Percentiles rank a stretch among this genome's conserved stretches.
These are phyloP conservation scores for Cardamine resedifolia DNA, from an alignment of 345 rosid species.

Conservation along the genomic window DNA sequence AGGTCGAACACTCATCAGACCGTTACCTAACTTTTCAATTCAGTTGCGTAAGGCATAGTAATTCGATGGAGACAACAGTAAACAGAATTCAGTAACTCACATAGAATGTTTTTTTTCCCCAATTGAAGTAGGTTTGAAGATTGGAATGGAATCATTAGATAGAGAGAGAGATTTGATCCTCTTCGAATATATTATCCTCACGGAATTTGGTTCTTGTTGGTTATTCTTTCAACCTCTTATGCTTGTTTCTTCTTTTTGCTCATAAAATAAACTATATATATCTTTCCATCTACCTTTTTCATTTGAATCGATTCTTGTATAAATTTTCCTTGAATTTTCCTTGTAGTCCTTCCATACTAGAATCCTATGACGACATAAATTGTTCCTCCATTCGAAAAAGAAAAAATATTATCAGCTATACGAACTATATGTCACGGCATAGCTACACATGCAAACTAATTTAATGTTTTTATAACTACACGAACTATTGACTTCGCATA, in stretches of 20 bases:
- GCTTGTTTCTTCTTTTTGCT: conserved; percentile 21
- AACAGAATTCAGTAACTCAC: conserved; percentile 16
- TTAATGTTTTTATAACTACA: no score
- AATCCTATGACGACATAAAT: conserved; percentile 28
- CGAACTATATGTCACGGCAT: no score
- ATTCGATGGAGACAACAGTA: conserved; percentile 34
- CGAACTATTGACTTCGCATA: no score
- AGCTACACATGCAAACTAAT: no score
- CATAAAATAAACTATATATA: conserved; percentile 13
- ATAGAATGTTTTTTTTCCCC: conserved; percentile 23
- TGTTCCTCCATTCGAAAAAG: background rate
- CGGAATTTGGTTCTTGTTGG: conserved; percentile 31
- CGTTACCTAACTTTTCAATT: conserved; percentile 38
- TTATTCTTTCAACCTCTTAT: conserved; percentile 27
- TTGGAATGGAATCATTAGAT: conserved; percentile 36
- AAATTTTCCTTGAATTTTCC: conserved; percentile 5
- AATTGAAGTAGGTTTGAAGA: conserved; percentile 36
- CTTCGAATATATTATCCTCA: conserved; percentile 31
- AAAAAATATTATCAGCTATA: no score
- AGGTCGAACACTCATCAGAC: conserved; percentile 39
- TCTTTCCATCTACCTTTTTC: conserved; percentile 22
- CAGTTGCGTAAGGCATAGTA: conserved; percentile 38
- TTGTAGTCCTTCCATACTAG: conserved; percentile 27
- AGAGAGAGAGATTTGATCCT: conserved; percentile 38
- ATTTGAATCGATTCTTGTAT: conserved; percentile 29